phyloP scores from a whole-genome alignment of 306 rosid species.

The Mimosa pudica region DNA sequence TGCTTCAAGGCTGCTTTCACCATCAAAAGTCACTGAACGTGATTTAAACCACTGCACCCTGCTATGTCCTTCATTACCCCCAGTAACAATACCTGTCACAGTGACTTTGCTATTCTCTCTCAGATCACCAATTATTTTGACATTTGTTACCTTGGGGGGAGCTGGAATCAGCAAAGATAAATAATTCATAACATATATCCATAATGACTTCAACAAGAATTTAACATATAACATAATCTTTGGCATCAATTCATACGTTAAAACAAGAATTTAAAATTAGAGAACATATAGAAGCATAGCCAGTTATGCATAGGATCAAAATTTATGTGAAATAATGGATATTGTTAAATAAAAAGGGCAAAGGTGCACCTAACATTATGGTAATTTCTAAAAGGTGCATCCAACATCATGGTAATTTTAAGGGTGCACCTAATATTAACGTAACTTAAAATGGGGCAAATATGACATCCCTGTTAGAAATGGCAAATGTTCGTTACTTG shows the following conservation, averaged over 20 bases:
- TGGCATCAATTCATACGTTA: constrained; percentile 10
- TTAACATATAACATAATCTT: constrained; percentile 4
- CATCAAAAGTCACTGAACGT: constrained; percentile 57
- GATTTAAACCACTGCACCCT: constrained; percentile 99
- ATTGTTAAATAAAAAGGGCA: background rate
- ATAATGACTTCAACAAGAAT: constrained; percentile 25
- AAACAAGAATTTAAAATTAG: constrained; percentile 22
- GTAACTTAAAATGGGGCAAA: no score
- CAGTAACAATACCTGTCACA: constrained; percentile 78
- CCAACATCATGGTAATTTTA: no score
- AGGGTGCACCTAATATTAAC: no score
- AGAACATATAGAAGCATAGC: background rate
- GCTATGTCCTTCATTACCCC: constrained; percentile 94
- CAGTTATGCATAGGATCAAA: background rate
- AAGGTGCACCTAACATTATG: no score
- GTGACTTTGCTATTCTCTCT: constrained; percentile 87
- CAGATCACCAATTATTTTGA: constrained; percentile 80
- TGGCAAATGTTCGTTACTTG: no score
- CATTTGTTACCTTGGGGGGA: constrained; percentile 79
- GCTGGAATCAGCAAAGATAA: constrained; percentile 63
- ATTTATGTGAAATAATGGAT: constrained; percentile 10
- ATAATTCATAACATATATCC: constrained; percentile 26
- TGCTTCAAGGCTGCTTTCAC: constrained; percentile 73
- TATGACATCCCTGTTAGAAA: no score
- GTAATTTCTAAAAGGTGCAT: no score